Evolutionary conservation across 2,329 filamentous ascomycete genomes (phyloP), one percentile per base, ranked within the genome.

Genomic region (Botryotinia calthae): DNA sequence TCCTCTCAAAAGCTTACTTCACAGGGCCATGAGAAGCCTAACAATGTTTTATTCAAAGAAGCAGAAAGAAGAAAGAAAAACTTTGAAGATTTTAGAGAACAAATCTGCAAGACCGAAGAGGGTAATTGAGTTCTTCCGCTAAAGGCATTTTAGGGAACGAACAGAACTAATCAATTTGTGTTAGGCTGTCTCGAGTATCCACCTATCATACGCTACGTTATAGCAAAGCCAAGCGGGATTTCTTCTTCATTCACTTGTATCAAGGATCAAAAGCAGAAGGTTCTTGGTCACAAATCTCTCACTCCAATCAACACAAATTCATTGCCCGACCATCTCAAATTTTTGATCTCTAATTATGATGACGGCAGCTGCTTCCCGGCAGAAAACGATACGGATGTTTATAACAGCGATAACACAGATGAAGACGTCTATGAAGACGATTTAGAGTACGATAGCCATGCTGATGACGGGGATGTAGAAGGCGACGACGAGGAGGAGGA

Each of bases 161-260:
- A 51, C 48, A n/a, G 12, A 14, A 51, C 48, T 51, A 3, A 51
- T n/a, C 12, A n/a, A 51, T 14, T 51, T n/a, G 25, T 51, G 48
- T n/a, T 51, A 22, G 16, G 16, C 4, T 51, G n/a, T 16, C 12
- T 40, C 37, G 42, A n/a, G 14, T 22, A 51, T 20, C 7, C 20
- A 18, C 68, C 68, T n/a, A 22, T 10, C 9, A 31, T 70, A 40
- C 68, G 68, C 9, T 70, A 48, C 22, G 40, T 70, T 22, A 58
- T 62, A 62, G 68, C 68, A 70, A 40, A 28, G 18, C 31, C 40
- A n/a, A 9, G 7, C 12, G 5, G 10, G 5, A 14, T 10, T 20
- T 16, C 10, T 28, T 16, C 22, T 18, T 25, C n/a, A 46, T 46
- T 46, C 1, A 31, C n/a, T 4, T 64, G 8, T 20, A 31, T 31